These are phyloP conservation scores for Fusarium continuum DNA, from an alignment of 2,329 filamentous ascomycete species.

Conservation along the genomic window DNA sequence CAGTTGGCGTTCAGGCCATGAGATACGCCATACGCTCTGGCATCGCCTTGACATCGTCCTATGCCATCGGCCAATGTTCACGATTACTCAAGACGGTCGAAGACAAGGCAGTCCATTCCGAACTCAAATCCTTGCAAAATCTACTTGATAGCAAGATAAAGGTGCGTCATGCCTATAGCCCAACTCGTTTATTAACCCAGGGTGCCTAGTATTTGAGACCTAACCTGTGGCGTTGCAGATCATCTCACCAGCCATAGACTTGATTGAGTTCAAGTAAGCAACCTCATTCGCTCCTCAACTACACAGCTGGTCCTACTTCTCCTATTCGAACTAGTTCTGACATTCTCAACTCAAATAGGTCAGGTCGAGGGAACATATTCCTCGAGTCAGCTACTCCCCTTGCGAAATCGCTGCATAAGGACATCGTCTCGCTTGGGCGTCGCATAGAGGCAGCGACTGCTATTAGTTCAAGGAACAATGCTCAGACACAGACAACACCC, in stretches of 20 bases:
- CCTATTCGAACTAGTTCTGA: constrained; percentile 17
- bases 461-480: constrained; percentile 64
- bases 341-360: constrained; percentile 47
- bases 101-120: constrained; percentile 70
- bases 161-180: constrained; percentile 55
- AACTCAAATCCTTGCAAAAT: constrained; percentile 76
- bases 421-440: constrained; percentile 82
- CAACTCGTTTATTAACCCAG: neutral
- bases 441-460: constrained; percentile 76
- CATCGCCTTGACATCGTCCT: constrained; percentile 83
- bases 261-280: constrained; percentile 85
- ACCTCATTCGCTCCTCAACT: constrained; percentile 8
- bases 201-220: neutral
- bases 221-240: constrained; percentile 62
- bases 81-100: constrained; percentile 81
- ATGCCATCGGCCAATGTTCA: constrained; percentile 84
- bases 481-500: constrained; percentile 52
- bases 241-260: constrained; percentile 88
- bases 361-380: constrained; percentile 62
- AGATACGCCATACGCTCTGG: constrained; percentile 92
- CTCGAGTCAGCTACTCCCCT: constrained; percentile 86
- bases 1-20: constrained; percentile 75
- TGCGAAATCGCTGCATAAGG: constrained; percentile 82
- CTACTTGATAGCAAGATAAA: constrained; percentile 87
- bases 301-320: constrained; percentile 13